Conservation (phyloP, 768 basidiomycete species). For the Mycena indigotica region DNA sequence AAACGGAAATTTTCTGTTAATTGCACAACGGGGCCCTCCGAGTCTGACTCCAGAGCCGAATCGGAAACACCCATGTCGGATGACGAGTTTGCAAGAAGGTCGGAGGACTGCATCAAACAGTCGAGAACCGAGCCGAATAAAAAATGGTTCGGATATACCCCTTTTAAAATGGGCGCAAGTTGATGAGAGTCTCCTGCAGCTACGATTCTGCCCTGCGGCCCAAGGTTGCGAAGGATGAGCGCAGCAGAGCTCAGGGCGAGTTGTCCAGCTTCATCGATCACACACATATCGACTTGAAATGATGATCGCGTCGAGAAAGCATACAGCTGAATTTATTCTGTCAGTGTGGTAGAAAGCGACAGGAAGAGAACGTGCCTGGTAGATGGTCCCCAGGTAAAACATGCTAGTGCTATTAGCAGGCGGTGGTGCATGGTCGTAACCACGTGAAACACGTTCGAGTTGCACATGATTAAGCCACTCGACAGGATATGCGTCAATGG, state of each 20-base stretch:
- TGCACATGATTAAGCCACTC: conserved; percentile 47
- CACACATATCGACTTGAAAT: conserved; percentile 44
- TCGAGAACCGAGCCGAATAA: conserved; percentile 55
- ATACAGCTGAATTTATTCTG: conserved; percentile 29
- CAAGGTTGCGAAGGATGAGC: conserved; percentile 46
- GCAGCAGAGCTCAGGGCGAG: conserved; percentile 48
- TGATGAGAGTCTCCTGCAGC: conserved; percentile 57
- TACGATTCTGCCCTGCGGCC: conserved; percentile 41
- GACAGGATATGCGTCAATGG: conserved; percentile 38
- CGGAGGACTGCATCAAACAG: conserved; percentile 39
- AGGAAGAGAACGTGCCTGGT: conserved; percentile 31
- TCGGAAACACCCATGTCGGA: no score
- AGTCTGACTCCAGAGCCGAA: no score
- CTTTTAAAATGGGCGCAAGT: conserved; percentile 51
- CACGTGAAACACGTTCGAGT: conserved; percentile 44
- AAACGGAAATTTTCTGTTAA: conserved; percentile 57
- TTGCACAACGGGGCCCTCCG: conserved; percentile 50
- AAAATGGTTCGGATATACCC: conserved; percentile 43
- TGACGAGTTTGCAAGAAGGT: no score
- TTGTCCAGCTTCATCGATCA: conserved; percentile 57
- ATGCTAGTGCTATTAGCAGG: conserved; percentile 21
- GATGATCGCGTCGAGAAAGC: conserved; percentile 46
- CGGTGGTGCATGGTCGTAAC: conserved; percentile 43
- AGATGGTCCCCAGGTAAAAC: conserved; percentile 52
- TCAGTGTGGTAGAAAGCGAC: background rate